Evolutionary conservation across 805 yeast species (phyloP).

Genomic region (Yamadazyma tumulicola): DNA sequence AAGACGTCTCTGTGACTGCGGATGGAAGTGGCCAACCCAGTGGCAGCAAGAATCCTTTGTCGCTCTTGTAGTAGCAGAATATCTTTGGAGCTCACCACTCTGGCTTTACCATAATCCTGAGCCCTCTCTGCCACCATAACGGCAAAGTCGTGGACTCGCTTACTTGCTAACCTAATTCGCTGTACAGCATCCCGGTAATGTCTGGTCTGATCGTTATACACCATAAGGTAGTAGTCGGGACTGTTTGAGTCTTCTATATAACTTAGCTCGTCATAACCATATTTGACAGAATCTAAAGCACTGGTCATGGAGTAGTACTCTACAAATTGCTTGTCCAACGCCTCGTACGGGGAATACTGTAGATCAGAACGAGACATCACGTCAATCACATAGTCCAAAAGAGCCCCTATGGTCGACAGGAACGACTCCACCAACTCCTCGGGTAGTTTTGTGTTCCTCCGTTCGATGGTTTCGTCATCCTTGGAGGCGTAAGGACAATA

Average conservation of each 20-base stretch:
- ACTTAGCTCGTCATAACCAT: constrained; percentile 36
- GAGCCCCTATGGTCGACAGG: constrained; percentile 39
- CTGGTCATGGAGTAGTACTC: constrained; percentile 28
- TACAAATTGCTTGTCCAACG: constrained; percentile 20
- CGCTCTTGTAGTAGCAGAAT: constrained; percentile 48
- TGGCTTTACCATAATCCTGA: constrained; percentile 64
- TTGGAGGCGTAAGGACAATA: constrained; percentile 41
- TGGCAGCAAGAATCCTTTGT: constrained; percentile 53
- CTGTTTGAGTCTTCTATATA: constrained; percentile 30
- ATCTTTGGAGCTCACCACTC: constrained; percentile 56
- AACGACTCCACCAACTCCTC: constrained; percentile 38
- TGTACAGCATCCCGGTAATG: constrained; percentile 73
- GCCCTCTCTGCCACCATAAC: constrained; percentile 66
- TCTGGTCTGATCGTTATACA: constrained; percentile 78
- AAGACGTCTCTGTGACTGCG: constrained; percentile 66
- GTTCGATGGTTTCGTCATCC: constrained; percentile 5
- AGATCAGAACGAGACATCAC: constrained; percentile 50
- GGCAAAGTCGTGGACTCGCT: constrained; percentile 62
- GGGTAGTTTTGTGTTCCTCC: constrained; percentile 31
- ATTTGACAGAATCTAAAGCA: constrained; percentile 38
- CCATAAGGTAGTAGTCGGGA: constrained; percentile 49
- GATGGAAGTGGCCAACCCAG: constrained; percentile 66
- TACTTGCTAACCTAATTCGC: constrained; percentile 60
- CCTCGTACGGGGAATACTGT: constrained; percentile 31
- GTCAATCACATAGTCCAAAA: constrained; percentile 60